Conservation (phyloP, 2,329 filamentous ascomycete species). For the Cercospora berteroae region DNA sequence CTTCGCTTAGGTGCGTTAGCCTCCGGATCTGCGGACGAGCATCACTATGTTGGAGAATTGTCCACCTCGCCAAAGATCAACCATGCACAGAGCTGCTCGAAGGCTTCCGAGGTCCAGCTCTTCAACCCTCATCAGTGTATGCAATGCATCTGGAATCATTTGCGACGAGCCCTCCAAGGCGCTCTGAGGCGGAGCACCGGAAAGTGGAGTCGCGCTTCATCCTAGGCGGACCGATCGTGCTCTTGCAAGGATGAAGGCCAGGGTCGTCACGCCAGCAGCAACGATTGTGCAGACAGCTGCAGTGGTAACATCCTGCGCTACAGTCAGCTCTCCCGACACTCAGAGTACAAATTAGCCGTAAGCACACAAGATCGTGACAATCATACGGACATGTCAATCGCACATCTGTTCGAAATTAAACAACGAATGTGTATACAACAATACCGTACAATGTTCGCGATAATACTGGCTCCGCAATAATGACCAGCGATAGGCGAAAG, state of each 20-base stretch:
- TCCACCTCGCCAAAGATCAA: not conserved
- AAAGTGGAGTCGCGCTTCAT: constrained; percentile 7
- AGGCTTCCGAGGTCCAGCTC: not conserved
- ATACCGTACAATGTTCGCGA: not conserved
- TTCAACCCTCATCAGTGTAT: not conserved
- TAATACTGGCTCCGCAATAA: not conserved
- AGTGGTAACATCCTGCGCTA: not conserved
- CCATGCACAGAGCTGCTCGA: not conserved
- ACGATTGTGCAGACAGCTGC: not conserved
- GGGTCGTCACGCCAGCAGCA: not conserved
- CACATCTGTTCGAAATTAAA: not conserved
- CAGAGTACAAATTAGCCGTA: not conserved
- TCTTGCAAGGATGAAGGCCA: not conserved
- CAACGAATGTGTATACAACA: not conserved
- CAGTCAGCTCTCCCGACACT: not conserved
- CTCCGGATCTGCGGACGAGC: not conserved
- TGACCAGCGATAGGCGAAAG: not conserved
- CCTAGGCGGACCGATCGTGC: not conserved
- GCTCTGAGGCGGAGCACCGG: not conserved
- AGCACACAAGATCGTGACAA: not conserved
- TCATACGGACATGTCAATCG: not conserved
- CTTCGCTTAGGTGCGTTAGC: not conserved
- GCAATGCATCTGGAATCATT: not conserved
- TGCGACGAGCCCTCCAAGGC: not conserved
- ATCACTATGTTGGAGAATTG: not conserved